Conservation (phyloP, 2,329 filamentous ascomycete species). For the Achaetomium macrosporum region DNA sequence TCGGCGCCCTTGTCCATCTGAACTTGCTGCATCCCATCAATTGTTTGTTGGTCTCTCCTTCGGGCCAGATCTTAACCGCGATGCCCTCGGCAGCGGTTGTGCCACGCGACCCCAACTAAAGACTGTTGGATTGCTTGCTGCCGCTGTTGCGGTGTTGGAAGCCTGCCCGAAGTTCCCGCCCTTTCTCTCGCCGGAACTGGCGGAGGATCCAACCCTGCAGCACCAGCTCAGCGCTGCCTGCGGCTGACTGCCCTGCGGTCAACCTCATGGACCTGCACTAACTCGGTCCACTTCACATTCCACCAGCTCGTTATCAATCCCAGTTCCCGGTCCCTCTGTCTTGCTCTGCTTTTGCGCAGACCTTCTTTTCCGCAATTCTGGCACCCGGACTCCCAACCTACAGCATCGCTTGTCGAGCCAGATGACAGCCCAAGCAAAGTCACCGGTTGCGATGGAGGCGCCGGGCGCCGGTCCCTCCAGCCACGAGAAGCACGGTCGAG, state of each 20-base stretch:
- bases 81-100: background rate
- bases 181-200: background rate
- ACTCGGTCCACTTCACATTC: background rate
- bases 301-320: background rate
- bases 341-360: too few species aligned
- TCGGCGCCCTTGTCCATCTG: background rate
- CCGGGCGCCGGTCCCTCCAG: conserved; percentile 45
- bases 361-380: background rate
- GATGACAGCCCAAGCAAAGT: conserved; percentile 19
- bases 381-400: conserved; percentile 31
- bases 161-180: background rate
- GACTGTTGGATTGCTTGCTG: background rate
- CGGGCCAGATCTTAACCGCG: background rate
- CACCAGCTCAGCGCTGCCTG: conserved; percentile 7
- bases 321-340: too few species aligned
- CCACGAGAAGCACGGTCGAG: conserved; percentile 45
- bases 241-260: conserved; percentile 14
- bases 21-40: background rate
- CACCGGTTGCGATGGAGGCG: conserved; percentile 5
- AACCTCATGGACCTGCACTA: conserved; percentile 1
- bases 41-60: background rate
- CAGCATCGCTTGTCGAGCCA: conserved; percentile 31
- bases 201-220: conserved; percentile 5
- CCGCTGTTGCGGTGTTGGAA: background rate
- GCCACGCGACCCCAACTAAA: background rate